phyloP scores from a whole-genome alignment of 148 eudicot genomes.

The Vaccinium vitisidaea region DNA sequence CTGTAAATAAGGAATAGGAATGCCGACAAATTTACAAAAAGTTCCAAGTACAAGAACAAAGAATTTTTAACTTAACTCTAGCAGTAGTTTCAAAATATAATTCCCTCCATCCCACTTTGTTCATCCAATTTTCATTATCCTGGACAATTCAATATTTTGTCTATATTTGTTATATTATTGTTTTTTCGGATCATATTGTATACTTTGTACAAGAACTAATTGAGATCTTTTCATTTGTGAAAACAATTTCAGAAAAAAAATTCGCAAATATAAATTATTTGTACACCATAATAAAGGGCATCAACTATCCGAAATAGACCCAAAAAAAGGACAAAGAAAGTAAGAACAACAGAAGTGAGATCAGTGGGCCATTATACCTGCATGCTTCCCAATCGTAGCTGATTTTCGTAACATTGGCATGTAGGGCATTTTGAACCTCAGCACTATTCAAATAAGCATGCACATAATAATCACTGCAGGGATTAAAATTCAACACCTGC shows the following conservation, averaged over 20 bases:
- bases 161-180: not conserved
- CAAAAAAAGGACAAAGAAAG: not conserved
- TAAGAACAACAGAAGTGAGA: too few relatives aligned
- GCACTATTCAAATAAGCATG: conserved; percentile 53
- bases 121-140: not conserved
- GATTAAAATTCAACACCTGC: conserved; percentile 50
- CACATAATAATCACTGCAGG: conserved; percentile 60
- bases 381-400: conserved; percentile 59
- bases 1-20: not conserved
- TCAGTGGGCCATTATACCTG: conserved; percentile 40
- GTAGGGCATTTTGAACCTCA: conserved; percentile 70
- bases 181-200: not conserved
- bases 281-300: not conserved
- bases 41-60: not conserved
- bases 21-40: not conserved
- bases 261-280: too few relatives aligned
- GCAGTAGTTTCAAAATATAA: not conserved
- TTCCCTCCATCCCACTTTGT: not conserved
- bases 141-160: not conserved
- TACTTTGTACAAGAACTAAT: not conserved
- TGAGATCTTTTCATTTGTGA: not conserved
- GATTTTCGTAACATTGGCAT: conserved; percentile 66
- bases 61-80: not conserved
- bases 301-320: not conserved
- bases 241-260: not conserved